Evolutionary conservation across 2,329 filamentous ascomycete genomes (phyloP), one percentile per base, ranked within the genome.

Genomic region (Monilinia vaccinii-corymbosi): DNA sequence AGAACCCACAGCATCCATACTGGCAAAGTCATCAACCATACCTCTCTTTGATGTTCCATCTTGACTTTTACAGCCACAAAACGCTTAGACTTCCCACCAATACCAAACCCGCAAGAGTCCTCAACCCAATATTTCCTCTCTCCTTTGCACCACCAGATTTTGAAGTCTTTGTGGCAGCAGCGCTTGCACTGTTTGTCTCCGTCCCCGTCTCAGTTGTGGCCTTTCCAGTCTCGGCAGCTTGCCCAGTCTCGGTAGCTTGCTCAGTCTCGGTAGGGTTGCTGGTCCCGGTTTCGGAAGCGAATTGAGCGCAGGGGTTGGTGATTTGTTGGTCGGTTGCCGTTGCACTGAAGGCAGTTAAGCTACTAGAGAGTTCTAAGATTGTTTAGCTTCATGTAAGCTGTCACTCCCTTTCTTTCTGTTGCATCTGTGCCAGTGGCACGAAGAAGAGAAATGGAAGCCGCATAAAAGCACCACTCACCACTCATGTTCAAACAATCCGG

Each of bases 261-360:
- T 11, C 36, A 4, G 50, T 42, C 7, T 32, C 50, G 6, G 50
- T 53, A 31, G 50, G 18, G 25, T 42, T 8, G 3, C 45, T 25
- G 4, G 25, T 36, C 9, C 36, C 23, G 1, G 47, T 44, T 13
- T 36, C 10, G 23, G 48, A 45, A 7, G 57, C 48, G 21, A 46
- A 59, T 46, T 21, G n/a, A 11, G 48, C 57, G 18, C 57, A 59
- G 14, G 57, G 57, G 21, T 59, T 44, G 57, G 48, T 59, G 23
- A 46, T 23, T 13, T 44, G 23, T 11, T 23, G 11, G 16, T 53
- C 48, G 13, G 48, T 53, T 14, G 57, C 57, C 16, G 48, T 59
- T 7, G 48, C 57, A 23, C 56, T 49, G 46, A 58, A 51, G 3
- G 36, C 45, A 11, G 46, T 58, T 23, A 58, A 16, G 48, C 48